Base-by-base conservation (phyloP, 306 rosid genomes). In the Mucuna pruriens region DNA sequence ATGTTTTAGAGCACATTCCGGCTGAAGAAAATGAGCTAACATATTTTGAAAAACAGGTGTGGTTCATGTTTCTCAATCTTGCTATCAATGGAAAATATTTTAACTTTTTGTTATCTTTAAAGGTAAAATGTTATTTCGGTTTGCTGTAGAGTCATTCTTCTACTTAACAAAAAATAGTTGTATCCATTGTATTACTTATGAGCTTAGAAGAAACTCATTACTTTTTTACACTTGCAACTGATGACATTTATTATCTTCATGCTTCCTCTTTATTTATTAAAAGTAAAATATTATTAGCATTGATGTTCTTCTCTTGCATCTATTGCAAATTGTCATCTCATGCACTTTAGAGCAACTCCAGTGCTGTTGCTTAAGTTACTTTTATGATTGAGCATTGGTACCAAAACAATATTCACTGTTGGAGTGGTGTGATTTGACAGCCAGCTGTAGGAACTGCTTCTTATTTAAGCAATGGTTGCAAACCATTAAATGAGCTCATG, bases 41-140 rank as follows among this genome's bases (percentile, higher is more conserved):
- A 31, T 82, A 90, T 86, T 88, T 96, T 82, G 99, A 96, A 92
- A 90, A 86, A 83, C 97, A 92, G 97, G 99, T 96, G 75, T 26
- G 33, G 46, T 79, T 84, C 81, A 75, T 71, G 82, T 76, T 70
- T 80, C 75, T 52, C 60, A 25, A 71, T 65, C 61, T 73, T 69
- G 57, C 73, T 42, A 36, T 11, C 19, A 34, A 60, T 72, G 77
- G 46, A 54, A 69, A 55, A 19, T 71, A 23, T 52, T 66, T 76
- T 3, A 22, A 52, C 34, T 72, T 61, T 60, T 84, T 78, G 68
- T 66, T 82, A 67, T 44, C 22, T 62, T 72, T 61, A 13, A 61
- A 66, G 33, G 55, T 52, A 40, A 54, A 66, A 42, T 19, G 9
- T 74, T 51, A 23, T 39, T 31, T 73, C 11, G 54, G 31, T 67